These are phyloP conservation scores for Adansonia rubrostipa DNA, from an alignment of 441 rosid species.

Conservation along the genomic window DNA sequence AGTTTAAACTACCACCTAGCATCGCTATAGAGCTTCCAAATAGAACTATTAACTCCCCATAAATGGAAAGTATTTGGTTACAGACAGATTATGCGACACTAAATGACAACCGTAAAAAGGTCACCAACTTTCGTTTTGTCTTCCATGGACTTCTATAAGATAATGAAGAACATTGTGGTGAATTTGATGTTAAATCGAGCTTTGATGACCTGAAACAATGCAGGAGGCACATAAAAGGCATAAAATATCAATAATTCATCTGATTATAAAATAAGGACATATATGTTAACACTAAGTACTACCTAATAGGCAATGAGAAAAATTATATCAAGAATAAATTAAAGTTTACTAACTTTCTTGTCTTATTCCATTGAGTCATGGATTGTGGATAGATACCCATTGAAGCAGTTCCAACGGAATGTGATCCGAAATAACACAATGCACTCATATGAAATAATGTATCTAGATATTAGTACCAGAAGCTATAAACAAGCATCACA, in stretches of 20 bases:
- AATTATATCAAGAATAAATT: not conserved
- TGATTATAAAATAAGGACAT: not conserved
- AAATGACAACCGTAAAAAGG: conserved; percentile 22
- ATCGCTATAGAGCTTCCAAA: conserved; percentile 8
- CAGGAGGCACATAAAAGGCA: not conserved
- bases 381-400: conserved; percentile 43
- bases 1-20: conserved; percentile 10
- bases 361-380: conserved; percentile 54
- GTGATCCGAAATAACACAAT: conserved; percentile 50
- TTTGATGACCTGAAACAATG: conserved; percentile 52
- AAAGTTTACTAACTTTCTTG: conserved; percentile 42
- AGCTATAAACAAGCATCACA: conserved; percentile 2
- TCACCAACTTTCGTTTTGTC: conserved; percentile 53
- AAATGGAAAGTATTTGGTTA: conserved; percentile 19
- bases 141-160: conserved; percentile 51
- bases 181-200: conserved; percentile 49
- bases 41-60: conserved; percentile 19
- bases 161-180: conserved; percentile 48
- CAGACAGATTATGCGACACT: not conserved
- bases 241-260: not conserved
- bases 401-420: conserved; percentile 41
- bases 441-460: not conserved
- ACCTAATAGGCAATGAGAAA: too few species aligned
- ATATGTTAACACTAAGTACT: too few species aligned
- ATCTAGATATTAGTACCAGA: not conserved